phyloP scores from a whole-genome alignment of 1,284 basidiomycete species.

The Lentinus polychrous region DNA sequence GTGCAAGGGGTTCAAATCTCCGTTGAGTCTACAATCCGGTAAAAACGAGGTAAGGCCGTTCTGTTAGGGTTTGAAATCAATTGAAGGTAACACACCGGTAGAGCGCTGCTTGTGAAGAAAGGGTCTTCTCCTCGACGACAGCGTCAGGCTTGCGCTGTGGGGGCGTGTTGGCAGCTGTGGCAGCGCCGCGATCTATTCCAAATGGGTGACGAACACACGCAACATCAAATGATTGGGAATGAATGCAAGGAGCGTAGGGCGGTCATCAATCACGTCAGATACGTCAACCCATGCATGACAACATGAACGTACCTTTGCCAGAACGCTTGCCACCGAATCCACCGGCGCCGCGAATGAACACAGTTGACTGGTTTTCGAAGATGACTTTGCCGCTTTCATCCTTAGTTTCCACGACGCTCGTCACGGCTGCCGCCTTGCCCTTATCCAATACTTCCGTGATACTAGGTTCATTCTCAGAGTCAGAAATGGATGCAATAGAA shows the following conservation, averaged over 20 bases:
- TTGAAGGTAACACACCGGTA: slow-evolving; percentile 57
- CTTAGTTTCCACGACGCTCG: slow-evolving; percentile 70
- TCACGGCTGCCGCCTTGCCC: slow-evolving; percentile 89
- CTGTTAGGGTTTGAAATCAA: neutral
- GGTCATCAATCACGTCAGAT: too few relatives aligned
- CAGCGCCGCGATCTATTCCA: slow-evolving; percentile 88
- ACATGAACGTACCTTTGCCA: slow-evolving; percentile 55
- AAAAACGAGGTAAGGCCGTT: slow-evolving; percentile 7
- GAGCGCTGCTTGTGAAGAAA: slow-evolving; percentile 76
- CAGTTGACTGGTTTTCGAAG: slow-evolving; percentile 90
- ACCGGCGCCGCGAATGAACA: slow-evolving; percentile 91
- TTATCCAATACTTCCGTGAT: slow-evolving; percentile 81
- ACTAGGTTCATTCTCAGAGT: slow-evolving; percentile 28
- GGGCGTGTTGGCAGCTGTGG: slow-evolving; percentile 78
- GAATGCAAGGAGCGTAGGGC: too few relatives aligned
- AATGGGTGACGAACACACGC: too few relatives aligned
- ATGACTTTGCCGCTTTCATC: slow-evolving; percentile 77
- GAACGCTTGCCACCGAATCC: slow-evolving; percentile 91
- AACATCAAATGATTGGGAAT: too few relatives aligned
- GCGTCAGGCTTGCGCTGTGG: slow-evolving; percentile 83
- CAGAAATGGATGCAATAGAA: neutral
- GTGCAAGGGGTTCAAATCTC: slow-evolving; percentile 90
- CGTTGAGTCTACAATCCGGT: slow-evolving; percentile 55
- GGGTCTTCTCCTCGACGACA: slow-evolving; percentile 83
- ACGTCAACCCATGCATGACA: too few relatives aligned